These are phyloP conservation scores for Ophiosphaerella narmari DNA, from an alignment of 2,329 filamentous ascomycete species.

Conservation along the genomic window DNA sequence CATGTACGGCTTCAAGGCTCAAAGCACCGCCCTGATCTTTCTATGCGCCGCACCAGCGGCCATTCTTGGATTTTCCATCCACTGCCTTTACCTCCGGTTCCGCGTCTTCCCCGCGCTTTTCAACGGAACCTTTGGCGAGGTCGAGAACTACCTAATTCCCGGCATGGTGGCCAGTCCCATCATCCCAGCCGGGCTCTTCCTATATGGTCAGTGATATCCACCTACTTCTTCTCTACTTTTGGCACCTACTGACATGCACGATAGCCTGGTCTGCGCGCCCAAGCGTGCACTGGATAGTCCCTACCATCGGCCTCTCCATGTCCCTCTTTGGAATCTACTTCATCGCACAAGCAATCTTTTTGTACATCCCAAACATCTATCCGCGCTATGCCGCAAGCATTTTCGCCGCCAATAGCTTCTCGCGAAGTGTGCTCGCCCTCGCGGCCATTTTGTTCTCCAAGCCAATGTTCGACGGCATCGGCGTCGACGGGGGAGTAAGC, in stretches of 20 bases:
- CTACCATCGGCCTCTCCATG: constrained; percentile 57
- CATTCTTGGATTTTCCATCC: constrained; percentile 65
- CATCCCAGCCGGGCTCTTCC: constrained; percentile 67
- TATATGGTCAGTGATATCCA: constrained; percentile 54
- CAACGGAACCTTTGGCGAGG: constrained; percentile 71
- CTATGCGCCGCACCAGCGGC: constrained; percentile 78
- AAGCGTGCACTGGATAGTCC: constrained; percentile 60
- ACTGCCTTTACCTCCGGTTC: constrained; percentile 78
- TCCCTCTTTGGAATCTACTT: constrained; percentile 50
- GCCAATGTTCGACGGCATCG: constrained; percentile 63
- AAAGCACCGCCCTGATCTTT: constrained; percentile 80
- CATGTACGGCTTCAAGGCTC: constrained; percentile 74
- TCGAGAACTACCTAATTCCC: constrained; percentile 72
- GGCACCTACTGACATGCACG: background rate
- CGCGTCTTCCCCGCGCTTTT: constrained; percentile 63
- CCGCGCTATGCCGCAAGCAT: constrained; percentile 54
- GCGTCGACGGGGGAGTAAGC: constrained; percentile 62
- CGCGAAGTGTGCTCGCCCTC: constrained; percentile 61
- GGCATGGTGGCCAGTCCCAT: constrained; percentile 60
- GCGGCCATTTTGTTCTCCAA: constrained; percentile 63
- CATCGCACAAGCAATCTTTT: constrained; percentile 55
- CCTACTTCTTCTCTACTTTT: background rate
- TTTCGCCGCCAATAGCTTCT: constrained; percentile 65
- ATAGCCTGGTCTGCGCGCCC: constrained; percentile 66
- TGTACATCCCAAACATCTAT: constrained; percentile 68